Base-by-base conservation (phyloP, 768 basidiomycete genomes). In the Lentinus brumalis region DNA sequence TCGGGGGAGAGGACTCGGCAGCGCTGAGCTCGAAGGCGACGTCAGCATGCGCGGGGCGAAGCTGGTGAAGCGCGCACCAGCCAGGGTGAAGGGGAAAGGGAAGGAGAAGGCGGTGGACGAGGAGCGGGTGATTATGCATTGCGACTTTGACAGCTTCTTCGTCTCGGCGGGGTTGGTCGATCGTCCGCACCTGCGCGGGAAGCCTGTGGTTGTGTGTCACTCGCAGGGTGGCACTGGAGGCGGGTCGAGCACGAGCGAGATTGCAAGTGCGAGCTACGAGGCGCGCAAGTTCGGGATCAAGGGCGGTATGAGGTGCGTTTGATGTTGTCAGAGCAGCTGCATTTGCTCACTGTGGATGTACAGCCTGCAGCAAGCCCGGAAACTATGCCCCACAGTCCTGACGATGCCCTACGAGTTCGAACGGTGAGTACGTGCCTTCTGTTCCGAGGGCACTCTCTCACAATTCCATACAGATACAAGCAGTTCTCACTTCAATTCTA, bases 61-160 rank as follows among this genome's bases (percentile, higher is more conserved):
- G 50, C 69, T 87, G 3, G 73, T 79, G 4, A 70, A 79, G 68
- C 77, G 73, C 57, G 84, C 85, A 8, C 83, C 86, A 42, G 68
- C 71, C 18, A 78, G 79, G 67, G 47, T 12, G 4, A 87, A 87
- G 64, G 81, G 78, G 46, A 88, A 86, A 71, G 80, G 77, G 61
- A 86, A 80, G 67, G 83, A 78, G 15, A 75, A 73, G 50, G 81
- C 80, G 44, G 78, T 78, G 38, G 80, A 78, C 3, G 75, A 79
- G 18, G 65, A 79, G 38, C 81, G 82, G 15, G 84, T 91, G 10
- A 89, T 94, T 67, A 92, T 95, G 91, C 93, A 95, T 67, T 92
- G 91, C 66, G 93, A 95, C 72, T 98, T 98, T 65, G 97, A 99
- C 69, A 94, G 89, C 64, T 98, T 98, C 79, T 99, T 99, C 70